Evolutionary conservation across 139 green algal genomes (phyloP).

Genomic region (Mychonastes homosphaera): DNA sequence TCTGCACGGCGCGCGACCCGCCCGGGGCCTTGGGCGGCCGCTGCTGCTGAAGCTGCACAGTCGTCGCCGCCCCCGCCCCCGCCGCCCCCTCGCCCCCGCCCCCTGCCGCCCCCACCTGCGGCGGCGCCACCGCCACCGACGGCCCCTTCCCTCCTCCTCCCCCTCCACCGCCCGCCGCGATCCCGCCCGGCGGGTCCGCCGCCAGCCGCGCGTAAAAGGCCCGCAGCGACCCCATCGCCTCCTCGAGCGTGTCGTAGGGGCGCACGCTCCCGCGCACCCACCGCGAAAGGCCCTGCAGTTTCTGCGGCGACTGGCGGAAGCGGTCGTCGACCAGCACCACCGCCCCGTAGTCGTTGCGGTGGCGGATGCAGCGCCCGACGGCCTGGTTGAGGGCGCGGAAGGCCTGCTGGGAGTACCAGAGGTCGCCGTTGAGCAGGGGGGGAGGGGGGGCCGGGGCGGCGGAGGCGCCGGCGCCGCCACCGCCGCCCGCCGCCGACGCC

Average conservation of each 20-base stretch:
- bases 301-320: conserved; percentile 37
- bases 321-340: conserved; percentile 90
- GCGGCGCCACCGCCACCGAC: neutral
- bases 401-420: conserved; percentile 90
- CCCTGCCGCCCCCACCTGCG: neutral
- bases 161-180: neutral
- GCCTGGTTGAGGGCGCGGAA: conserved; percentile 89
- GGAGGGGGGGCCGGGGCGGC: neutral
- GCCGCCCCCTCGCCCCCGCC: neutral
- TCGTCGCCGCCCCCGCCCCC: neutral
- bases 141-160: neutral
- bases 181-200: conserved; percentile 34
- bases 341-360: conserved; percentile 82
- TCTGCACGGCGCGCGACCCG: neutral
- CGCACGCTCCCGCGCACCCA: conserved; percentile 49
- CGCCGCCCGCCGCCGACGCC: neutral
- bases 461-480: neutral
- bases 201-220: conserved; percentile 42
- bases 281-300: conserved; percentile 47
- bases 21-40: neutral
- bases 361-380: conserved; percentile 84
- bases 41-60: too few species aligned
- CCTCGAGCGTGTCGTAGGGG: conserved; percentile 26
- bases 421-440: conserved; percentile 30
- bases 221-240: conserved; percentile 24